Evolutionary conservation across 169 alveolate genomes (phyloP), one percentile per base, ranked within the genome.

Genomic region (Plasmodium blacklocki): DNA sequence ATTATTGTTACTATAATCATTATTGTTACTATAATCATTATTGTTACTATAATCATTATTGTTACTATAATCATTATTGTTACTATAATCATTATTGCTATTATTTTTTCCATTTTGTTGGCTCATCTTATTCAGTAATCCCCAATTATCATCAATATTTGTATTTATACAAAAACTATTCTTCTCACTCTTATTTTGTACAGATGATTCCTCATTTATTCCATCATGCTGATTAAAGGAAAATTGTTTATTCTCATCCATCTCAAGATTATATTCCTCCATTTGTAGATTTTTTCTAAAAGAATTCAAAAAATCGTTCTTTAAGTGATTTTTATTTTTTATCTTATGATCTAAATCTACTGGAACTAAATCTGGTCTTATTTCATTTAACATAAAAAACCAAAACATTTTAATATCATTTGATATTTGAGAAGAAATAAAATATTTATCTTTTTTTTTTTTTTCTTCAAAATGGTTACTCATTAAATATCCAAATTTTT

Each of bases 401-500:
- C 92, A 86, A 72, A 86, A 86, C 88, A 86, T 86, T 64, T 86
- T 86, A 60, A 86, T 86, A 52, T 72, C 88, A 60, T 86, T 86
- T 6, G 92, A 86, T 72, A 86, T 86, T 63, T 86, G 92, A 64
- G 92, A 70, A 14, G 92, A 86, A 12, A 86, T 73, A 70, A 86
- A 72, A 86, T 86, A n/a, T 72, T 73, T 86, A 63, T 72, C 88
- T n/a, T 70, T 86, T 86, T 86, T 73, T 72, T 86, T 59, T 39
- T 66, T 70, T 72, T 86, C 92, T 18, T 71, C 86, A 72, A 93
- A 86, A 74, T 83, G 88, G 54, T 93, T 89, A 73, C 83, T 91
- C 73, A 89, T 83, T 92, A 85, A 88, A 32, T 90, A 86, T 29
- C 96, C 56, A 67, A 94, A 74, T 56, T 93, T 68, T 74, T 74